A percentile compares a stretch with the other conserved stretches of the same genome.
Conservation (phyloP, 352 stramenopile genomes). For the Globisporangium okanoganense region DNA sequence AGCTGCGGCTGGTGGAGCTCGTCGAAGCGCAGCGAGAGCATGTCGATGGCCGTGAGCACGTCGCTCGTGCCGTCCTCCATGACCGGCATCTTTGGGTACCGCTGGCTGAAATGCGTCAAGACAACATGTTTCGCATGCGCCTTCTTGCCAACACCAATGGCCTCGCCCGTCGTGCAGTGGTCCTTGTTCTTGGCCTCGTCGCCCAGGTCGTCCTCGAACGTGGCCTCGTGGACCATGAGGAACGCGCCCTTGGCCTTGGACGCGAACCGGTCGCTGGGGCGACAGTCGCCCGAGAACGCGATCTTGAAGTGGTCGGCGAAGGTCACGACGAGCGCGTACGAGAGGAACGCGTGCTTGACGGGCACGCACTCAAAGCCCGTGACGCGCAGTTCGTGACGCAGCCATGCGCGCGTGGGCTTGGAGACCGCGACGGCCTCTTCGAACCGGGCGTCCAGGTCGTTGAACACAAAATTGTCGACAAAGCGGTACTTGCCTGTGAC, state of each 20-base stretch:
- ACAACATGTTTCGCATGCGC: conserved; percentile 85
- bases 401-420: conserved; percentile 34
- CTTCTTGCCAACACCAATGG: conserved; percentile 73
- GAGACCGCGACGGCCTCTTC: conserved; percentile 27
- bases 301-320: conserved; percentile 71
- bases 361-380: conserved; percentile 56
- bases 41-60: conserved; percentile 68
- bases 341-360: conserved; percentile 88
- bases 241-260: conserved; percentile 53
- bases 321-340: conserved; percentile 89
- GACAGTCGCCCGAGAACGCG: conserved; percentile 94
- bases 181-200: conserved; percentile 92
- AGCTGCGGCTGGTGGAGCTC: conserved; percentile 56
- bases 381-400: conserved; percentile 41
- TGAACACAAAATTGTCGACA: conserved; percentile 84
- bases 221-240: conserved; percentile 97
- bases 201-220: conserved; percentile 94
- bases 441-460: conserved; percentile 45
- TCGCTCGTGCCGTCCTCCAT: conserved; percentile 30
- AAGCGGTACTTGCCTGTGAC: conserved; percentile 87
- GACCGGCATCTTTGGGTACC: conserved; percentile 76
- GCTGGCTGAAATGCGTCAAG: conserved; percentile 96
- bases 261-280: conserved; percentile 75
- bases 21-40: conserved; percentile 69
- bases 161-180: conserved; percentile 94